Conservation (phyloP, 192 early-diverging fungal species). For the Ambispora gerdemannii region DNA sequence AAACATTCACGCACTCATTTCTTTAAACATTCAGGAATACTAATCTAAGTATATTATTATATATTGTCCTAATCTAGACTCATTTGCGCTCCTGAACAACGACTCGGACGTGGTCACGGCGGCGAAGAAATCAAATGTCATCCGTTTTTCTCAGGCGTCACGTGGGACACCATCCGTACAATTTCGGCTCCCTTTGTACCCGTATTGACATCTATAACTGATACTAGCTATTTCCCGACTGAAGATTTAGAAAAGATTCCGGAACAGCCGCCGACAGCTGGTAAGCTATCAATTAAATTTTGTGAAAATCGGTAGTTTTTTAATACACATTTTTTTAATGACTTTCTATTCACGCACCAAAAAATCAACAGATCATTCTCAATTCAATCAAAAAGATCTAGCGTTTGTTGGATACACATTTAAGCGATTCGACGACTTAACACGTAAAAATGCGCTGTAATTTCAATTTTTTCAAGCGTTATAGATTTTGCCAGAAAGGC, state of each 20-base stretch:
- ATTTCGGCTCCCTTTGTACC: conserved; percentile 92
- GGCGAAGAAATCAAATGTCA: conserved; percentile 85
- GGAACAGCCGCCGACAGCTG: conserved; percentile 36
- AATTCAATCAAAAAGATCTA: conserved; percentile 76
- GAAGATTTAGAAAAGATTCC: conserved; percentile 86
- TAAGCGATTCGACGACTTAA: conserved; percentile 85
- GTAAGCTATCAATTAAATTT: background rate
- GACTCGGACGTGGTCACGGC: conserved; percentile 77
- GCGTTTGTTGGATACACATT: conserved; percentile 99
- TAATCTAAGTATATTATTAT: background rate
- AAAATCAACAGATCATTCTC: background rate
- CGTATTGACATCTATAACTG: conserved; percentile 87
- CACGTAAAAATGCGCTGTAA: conserved; percentile 69
- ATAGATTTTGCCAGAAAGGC: too few species aligned
- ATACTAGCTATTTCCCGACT: conserved; percentile 96
- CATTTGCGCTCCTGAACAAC: conserved; percentile 81
- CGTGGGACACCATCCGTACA: conserved; percentile 82
- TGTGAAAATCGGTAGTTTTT: too few species aligned
- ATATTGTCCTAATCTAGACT: conserved; percentile 47
- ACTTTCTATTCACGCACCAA: background rate
- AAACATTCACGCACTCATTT: background rate
- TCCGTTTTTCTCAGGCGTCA: conserved; percentile 91
- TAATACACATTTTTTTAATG: too few species aligned
- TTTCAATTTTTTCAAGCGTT: too few species aligned
- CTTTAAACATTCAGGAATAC: background rate